Conservation (phyloP, 202 grass and related monocot species). For the Zoysia matrella region DNA sequence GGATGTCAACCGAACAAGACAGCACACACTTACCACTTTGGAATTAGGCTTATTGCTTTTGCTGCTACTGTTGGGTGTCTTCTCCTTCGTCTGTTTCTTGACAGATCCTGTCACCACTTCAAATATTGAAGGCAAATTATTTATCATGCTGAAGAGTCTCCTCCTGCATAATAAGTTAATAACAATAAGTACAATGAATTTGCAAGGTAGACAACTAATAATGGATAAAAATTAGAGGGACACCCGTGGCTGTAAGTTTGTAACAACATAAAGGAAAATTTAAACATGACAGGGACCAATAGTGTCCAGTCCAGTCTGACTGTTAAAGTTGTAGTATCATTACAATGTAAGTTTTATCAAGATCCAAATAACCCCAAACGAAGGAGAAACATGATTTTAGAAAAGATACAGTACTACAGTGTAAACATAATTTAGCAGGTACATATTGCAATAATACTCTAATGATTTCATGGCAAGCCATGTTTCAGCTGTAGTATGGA, state of each 20-base stretch:
- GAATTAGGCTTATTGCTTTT: constrained; percentile 78
- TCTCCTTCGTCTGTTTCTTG: constrained; percentile 84
- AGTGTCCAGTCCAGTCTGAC: background rate
- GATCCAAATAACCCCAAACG: background rate
- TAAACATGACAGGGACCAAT: background rate
- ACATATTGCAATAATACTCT: background rate
- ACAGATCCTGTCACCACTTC: constrained; percentile 79
- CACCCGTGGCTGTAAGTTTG: background rate
- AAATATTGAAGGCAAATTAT: constrained; percentile 88
- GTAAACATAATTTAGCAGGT: constrained; percentile 1
- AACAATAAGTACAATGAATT: constrained; percentile 17
- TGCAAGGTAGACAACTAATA: background rate
- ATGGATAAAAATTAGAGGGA: background rate
- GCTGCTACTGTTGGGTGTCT: constrained; percentile 88
- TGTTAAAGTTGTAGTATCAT: background rate
- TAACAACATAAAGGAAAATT: constrained; percentile 5
- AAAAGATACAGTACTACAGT: background rate
- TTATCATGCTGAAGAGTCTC: constrained; percentile 91
- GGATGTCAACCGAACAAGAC: background rate
- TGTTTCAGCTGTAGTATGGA: background rate
- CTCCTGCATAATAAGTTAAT: constrained; percentile 55
- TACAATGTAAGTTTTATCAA: constrained; percentile 14
- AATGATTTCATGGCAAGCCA: background rate
- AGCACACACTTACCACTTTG: constrained; percentile 61
- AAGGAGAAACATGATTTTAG: background rate